A percentile compares a stretch with the other conserved stretches of the same genome.
These are phyloP conservation scores for Alternaria sp. DNA, from an alignment of 2,329 filamentous ascomycete species.

Conservation along the genomic window DNA sequence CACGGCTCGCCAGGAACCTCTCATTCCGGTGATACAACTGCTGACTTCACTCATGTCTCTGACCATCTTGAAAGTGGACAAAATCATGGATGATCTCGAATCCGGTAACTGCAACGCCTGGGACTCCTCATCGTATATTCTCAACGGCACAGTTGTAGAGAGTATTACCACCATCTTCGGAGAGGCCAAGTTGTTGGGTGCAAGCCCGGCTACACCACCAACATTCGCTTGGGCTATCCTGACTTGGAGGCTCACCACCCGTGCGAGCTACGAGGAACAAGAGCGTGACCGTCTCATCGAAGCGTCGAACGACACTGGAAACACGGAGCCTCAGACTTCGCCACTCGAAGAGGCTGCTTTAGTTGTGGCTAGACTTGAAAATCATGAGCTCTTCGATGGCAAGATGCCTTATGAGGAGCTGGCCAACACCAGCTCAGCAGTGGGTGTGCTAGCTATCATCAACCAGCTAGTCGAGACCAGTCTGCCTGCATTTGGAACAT, in stretches of 20 bases:
- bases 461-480: slow-evolving; percentile 33
- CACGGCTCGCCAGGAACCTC: slow-evolving; percentile 44
- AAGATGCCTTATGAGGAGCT: slow-evolving; percentile 34
- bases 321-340: slow-evolving; percentile 20
- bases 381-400: slow-evolving; percentile 34
- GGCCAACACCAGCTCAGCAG: slow-evolving; percentile 30
- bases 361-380: slow-evolving; percentile 29
- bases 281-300: slow-evolving; percentile 37
- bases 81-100: slow-evolving; percentile 59
- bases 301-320: slow-evolving; percentile 16
- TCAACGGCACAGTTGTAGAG: slow-evolving; percentile 72
- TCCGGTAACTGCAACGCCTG: slow-evolving; percentile 33
- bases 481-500: slow-evolving; percentile 53
- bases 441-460: slow-evolving; percentile 34
- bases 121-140: slow-evolving; percentile 65
- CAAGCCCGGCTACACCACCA: slow-evolving; percentile 72
- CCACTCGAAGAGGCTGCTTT: slow-evolving; percentile 37
- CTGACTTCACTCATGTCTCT: slow-evolving; percentile 74
- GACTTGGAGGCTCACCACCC: slow-evolving; percentile 32
- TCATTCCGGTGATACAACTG: slow-evolving; percentile 71
- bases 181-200: slow-evolving; percentile 58
- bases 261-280: slow-evolving; percentile 32
- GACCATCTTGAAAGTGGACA: slow-evolving; percentile 71
- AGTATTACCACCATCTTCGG: slow-evolving; percentile 76
- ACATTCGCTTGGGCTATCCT: slow-evolving; percentile 84